phyloP scores from a whole-genome alignment of 2,329 filamentous ascomycete species.

The Lachnellula arida region DNA sequence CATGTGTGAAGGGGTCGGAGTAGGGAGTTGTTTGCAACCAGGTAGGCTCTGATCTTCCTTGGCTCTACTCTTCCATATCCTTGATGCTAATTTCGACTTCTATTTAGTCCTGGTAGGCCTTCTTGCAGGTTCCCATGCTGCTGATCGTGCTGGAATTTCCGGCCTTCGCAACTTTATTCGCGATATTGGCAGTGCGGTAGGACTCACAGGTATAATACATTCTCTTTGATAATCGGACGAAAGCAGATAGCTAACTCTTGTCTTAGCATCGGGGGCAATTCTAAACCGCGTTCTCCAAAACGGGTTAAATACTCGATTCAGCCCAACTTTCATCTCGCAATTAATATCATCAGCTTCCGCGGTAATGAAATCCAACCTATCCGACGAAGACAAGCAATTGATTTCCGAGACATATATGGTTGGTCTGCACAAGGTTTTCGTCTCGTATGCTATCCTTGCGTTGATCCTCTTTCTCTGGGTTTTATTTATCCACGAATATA shows the following conservation, averaged over 20 bases:
- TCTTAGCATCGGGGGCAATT: conserved; percentile 2
- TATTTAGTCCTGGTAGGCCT: conserved; percentile 27
- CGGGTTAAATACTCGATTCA: background rate
- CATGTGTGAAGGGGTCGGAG: background rate
- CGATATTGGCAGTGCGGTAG: conserved; percentile 25
- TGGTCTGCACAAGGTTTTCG: conserved; percentile 25
- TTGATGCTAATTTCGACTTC: background rate
- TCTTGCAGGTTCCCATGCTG: conserved; percentile 21
- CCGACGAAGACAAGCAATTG: background rate
- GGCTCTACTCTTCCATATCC: conserved; percentile 1
- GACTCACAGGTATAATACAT: conserved; percentile 6
- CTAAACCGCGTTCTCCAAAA: conserved; percentile 6
- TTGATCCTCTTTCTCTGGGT: background rate
- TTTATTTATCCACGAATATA: background rate
- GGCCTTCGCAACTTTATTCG: conserved; percentile 28
- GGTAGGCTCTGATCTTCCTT: background rate
- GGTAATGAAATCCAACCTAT: background rate
- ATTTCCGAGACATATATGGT: conserved; percentile 25
- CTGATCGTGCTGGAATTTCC: conserved; percentile 30
- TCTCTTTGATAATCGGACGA: background rate
- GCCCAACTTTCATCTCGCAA: background rate
- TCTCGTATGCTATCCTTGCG: conserved; percentile 3
- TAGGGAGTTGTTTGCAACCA: background rate
- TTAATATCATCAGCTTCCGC: conserved; percentile 2
- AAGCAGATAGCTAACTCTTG: background rate